A percentile compares a stretch with the other conserved stretches of the same genome.
These are phyloP conservation scores for Leccinum longicurvipes DNA, from an alignment of 768 basidiomycete genomes.

Conservation along the genomic window DNA sequence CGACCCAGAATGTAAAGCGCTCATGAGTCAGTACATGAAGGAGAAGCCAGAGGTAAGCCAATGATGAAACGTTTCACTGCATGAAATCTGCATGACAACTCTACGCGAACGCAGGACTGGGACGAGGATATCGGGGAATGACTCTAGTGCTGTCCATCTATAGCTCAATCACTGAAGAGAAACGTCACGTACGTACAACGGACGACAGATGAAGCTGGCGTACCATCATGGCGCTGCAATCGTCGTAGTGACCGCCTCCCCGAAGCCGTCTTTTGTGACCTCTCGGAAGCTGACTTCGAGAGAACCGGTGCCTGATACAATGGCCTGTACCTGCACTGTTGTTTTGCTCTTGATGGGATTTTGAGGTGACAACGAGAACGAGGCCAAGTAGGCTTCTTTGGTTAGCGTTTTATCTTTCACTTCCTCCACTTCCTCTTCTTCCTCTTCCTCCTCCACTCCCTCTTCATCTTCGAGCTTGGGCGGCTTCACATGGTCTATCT, in stretches of 20 bases:
- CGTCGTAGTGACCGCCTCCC: conserved; percentile 31
- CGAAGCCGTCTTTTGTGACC: conserved; percentile 31
- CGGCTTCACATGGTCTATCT: conserved; percentile 54
- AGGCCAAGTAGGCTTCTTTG: conserved; percentile 49
- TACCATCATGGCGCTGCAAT: conserved; percentile 24
- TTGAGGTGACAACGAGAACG: conserved; percentile 32
- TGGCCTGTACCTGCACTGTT: conserved; percentile 44
- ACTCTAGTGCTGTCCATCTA: conserved; percentile 6
- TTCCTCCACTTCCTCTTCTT: conserved; percentile 56
- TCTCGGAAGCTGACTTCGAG: conserved; percentile 40
- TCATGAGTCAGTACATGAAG: conserved; percentile 56
- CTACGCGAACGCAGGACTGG: conserved; percentile 43
- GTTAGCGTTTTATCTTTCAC: conserved; percentile 58
- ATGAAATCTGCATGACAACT: conserved; percentile 3
- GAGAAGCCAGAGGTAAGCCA: conserved; percentile 49
- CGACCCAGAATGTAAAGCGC: conserved; percentile 46
- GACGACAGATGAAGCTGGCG: not conserved
- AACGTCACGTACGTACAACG: not conserved
- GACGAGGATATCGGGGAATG: conserved; percentile 59
- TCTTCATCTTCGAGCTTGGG: conserved; percentile 44
- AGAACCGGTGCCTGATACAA: conserved; percentile 32
- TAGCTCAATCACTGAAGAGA: not conserved
- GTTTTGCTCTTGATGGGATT: conserved; percentile 48
- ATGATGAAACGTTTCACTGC: conserved; percentile 4
- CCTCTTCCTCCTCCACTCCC: conserved; percentile 27